phyloP scores from a whole-genome alignment of 805 yeast species.

The Maudiozyma turicensis region DNA sequence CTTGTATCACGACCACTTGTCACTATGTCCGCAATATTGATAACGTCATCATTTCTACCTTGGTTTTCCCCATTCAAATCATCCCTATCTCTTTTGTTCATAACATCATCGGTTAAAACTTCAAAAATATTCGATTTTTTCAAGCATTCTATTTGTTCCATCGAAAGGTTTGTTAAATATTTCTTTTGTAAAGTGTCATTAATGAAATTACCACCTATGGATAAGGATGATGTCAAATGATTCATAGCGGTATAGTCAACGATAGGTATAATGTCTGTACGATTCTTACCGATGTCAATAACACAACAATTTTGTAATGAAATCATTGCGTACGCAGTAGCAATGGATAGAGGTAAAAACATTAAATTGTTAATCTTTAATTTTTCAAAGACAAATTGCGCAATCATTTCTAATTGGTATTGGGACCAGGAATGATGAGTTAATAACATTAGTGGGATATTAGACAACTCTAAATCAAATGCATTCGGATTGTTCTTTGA shows the following conservation, averaged over 20 bases:
- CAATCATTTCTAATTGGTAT: slow-evolving; percentile 52
- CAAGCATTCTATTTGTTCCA: slow-evolving; percentile 58
- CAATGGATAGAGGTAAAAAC: slow-evolving; percentile 56
- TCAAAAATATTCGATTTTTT: slow-evolving; percentile 72
- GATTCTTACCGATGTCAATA: slow-evolving; percentile 69
- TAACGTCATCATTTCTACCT: slow-evolving; percentile 46
- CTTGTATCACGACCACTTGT: slow-evolving; percentile 60
- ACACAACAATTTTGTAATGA: slow-evolving; percentile 56
- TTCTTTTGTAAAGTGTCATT: slow-evolving; percentile 40
- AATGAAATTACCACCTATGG: slow-evolving; percentile 56
- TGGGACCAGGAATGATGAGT: slow-evolving; percentile 65
- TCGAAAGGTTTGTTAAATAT: slow-evolving; percentile 48
- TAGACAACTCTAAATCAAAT: slow-evolving; percentile 26
- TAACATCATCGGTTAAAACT: slow-evolving; percentile 60
- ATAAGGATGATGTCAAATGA: slow-evolving; percentile 41
- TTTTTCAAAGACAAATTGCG: slow-evolving; percentile 66
- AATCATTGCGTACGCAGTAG: slow-evolving; percentile 67
- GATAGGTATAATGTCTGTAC: slow-evolving; percentile 74
- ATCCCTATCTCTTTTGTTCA: slow-evolving; percentile 46
- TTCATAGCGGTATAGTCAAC: slow-evolving; percentile 56
- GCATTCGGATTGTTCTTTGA: slow-evolving; percentile 18
- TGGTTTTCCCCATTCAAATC: slow-evolving; percentile 4
- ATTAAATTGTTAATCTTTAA: slow-evolving; percentile 66
- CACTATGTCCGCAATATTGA: slow-evolving; percentile 85
- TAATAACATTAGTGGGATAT: slow-evolving; percentile 62